Evolutionary conservation across 345 rosid genomes (phyloP).

Genomic region (Iberis pinnata): DNA sequence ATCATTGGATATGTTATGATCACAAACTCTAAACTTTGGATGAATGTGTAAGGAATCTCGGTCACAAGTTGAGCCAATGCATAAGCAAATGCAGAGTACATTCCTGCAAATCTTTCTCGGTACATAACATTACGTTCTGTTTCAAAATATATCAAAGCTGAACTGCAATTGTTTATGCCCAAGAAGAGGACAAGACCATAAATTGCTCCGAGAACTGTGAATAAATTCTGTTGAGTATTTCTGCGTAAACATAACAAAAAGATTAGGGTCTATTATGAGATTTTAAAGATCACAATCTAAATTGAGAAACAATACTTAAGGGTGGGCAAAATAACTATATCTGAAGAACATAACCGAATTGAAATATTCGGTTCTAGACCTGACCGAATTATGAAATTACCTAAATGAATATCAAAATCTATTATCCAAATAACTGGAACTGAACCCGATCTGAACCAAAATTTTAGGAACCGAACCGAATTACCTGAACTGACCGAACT

Average conservation of each 20-base stretch:
- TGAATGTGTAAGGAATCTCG: conserved; percentile 60
- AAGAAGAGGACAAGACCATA: conserved; percentile 43
- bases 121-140: conserved; percentile 61
- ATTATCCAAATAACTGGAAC: too few relatives aligned
- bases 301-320: too few relatives aligned
- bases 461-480: too few relatives aligned
- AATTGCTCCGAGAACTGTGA: conserved; percentile 53
- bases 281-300: too few relatives aligned
- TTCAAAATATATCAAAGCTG: conserved; percentile 48
- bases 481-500: too few relatives aligned
- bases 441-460: too few relatives aligned
- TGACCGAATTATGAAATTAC: too few relatives aligned
- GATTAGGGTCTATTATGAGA: too few relatives aligned
- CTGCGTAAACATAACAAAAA: conserved; percentile 33
- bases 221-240: conserved; percentile 53
- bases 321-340: too few relatives aligned
- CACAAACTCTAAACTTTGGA: conserved; percentile 37
- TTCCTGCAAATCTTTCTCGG: conserved; percentile 75
- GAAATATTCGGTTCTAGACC: too few relatives aligned
- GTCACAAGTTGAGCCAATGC: conserved; percentile 60
- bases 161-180: conserved; percentile 58
- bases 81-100: conserved; percentile 70
- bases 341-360: too few relatives aligned
- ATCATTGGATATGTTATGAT: conserved; percentile 60
- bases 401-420: too few relatives aligned